Conservation (phyloP, 805 yeast genomes). For the Teunomyces funiuensis region DNA sequence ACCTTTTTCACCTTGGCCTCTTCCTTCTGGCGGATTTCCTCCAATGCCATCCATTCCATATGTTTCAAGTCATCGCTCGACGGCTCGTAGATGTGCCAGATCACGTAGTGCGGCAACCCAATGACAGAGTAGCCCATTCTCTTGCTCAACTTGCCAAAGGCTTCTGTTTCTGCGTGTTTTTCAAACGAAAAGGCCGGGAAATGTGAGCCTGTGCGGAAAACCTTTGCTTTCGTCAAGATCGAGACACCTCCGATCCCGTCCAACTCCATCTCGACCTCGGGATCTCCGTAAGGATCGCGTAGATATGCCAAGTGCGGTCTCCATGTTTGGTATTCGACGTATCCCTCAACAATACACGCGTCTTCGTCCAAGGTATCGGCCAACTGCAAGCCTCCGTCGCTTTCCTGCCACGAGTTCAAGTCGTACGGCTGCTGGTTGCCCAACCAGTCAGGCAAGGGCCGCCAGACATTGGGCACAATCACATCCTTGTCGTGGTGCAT, state of each 20-base stretch:
- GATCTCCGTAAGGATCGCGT: conserved; percentile 93
- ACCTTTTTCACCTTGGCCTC: conserved; percentile 62
- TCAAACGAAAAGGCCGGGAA: conserved; percentile 96
- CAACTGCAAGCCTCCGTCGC: conserved; percentile 75
- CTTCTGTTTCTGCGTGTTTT: conserved; percentile 97
- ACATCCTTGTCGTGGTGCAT: conserved; percentile 92
- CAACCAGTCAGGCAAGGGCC: conserved; percentile 84
- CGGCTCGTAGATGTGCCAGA: conserved; percentile 72
- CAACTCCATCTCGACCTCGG: conserved; percentile 86
- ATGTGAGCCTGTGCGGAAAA: conserved; percentile 85
- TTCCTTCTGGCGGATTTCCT: conserved; percentile 64
- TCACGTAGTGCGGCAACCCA: conserved; percentile 77
- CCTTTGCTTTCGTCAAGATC: conserved; percentile 80
- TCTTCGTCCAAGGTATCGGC: conserved; percentile 84
- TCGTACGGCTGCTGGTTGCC: conserved; percentile 86
- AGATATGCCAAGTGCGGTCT: conserved; percentile 94
- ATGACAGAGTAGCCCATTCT: conserved; percentile 83
- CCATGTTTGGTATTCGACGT: conserved; percentile 97
- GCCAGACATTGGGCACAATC: conserved; percentile 93
- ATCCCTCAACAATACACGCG: conserved; percentile 96
- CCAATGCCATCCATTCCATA: conserved; percentile 87
- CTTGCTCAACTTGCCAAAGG: conserved; percentile 86
- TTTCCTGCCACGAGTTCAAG: conserved; percentile 82
- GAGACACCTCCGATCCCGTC: conserved; percentile 99
- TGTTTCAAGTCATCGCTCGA: conserved; percentile 85